A percentile compares a stretch with the other conserved stretches of the same genome.
These are phyloP conservation scores for Hebeloma cylindrosporum DNA, from an alignment of 768 basidiomycete species.

Conservation along the genomic window DNA sequence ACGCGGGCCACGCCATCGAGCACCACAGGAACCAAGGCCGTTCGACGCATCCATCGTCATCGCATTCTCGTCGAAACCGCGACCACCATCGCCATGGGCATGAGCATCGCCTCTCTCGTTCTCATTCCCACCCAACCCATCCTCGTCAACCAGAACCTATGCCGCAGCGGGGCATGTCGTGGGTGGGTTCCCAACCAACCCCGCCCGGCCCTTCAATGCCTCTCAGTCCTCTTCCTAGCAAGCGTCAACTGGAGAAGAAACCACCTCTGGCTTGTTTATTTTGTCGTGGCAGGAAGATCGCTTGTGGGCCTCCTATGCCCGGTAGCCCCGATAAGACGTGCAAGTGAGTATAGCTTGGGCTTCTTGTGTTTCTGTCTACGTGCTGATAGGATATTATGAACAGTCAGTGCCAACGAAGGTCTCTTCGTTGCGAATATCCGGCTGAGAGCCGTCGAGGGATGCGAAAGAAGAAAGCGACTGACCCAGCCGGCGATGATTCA, in stretches of 20 bases:
- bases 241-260: conserved; percentile 46
- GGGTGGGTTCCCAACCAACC: conserved; percentile 6
- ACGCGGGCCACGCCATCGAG: no score
- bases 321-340: conserved; percentile 57
- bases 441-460: conserved; percentile 69
- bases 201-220: conserved; percentile 14
- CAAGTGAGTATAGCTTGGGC: conserved; percentile 50
- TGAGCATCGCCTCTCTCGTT: not conserved
- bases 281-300: conserved; percentile 68
- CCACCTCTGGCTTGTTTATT: conserved; percentile 65
- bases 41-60: no score
- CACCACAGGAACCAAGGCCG: no score
- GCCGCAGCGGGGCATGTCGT: not conserved
- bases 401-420: conserved; percentile 74
- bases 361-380: not conserved
- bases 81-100: not conserved
- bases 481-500: no score
- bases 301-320: conserved; percentile 58
- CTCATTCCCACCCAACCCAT: conserved; percentile 2
- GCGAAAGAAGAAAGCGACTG: conserved; percentile 47
- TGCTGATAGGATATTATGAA: conserved; percentile 24
- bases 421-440: conserved; percentile 71
- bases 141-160: conserved; percentile 1
- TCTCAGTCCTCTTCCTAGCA: conserved; percentile 29
- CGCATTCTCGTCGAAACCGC: no score